Evolutionary conservation across 306 rosid species (phyloP).

Genomic region (Cicer arietinum): DNA sequence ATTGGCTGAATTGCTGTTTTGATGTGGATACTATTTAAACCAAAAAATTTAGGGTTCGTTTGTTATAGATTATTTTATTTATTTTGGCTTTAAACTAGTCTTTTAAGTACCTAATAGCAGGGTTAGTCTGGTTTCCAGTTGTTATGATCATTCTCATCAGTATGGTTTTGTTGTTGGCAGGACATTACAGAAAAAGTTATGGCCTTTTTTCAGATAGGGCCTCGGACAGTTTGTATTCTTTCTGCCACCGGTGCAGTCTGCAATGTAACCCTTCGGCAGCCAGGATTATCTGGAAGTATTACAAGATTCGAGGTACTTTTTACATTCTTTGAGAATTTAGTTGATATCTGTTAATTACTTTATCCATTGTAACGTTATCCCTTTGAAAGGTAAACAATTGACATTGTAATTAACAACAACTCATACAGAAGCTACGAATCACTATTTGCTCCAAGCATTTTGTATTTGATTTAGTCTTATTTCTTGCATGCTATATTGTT

Average conservation of each 20-base stretch:
- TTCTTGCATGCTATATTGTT: neutral
- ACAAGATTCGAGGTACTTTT: conserved; percentile 72
- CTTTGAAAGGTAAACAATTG: neutral
- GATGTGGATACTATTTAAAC: neutral
- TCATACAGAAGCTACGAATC: neutral
- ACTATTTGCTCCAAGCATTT: neutral
- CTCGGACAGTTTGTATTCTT: conserved; percentile 90
- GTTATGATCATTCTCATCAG: conserved; percentile 35
- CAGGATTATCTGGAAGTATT: conserved; percentile 67
- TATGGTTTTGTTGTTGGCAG: conserved; percentile 52
- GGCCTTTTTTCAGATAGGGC: conserved; percentile 81
- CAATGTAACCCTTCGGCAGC: conserved; percentile 80
- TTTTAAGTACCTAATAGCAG: neutral
- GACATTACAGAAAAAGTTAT: conserved; percentile 74
- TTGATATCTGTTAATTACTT: conserved; percentile 1
- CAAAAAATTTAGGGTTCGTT: no score
- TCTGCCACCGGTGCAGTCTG: conserved; percentile 80
- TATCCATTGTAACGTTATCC: neutral
- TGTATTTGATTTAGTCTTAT: neutral
- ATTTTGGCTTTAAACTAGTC: neutral
- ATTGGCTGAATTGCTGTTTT: conserved; percentile 6
- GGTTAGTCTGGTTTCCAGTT: conserved; percentile 24
- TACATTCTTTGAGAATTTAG: conserved; percentile 23
- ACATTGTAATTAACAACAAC: neutral
- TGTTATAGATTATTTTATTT: neutral